A percentile compares a stretch with the other conserved stretches of the same genome.
Conservation (phyloP, 176 grass and related monocot genomes). For the Bromus sterilis region DNA sequence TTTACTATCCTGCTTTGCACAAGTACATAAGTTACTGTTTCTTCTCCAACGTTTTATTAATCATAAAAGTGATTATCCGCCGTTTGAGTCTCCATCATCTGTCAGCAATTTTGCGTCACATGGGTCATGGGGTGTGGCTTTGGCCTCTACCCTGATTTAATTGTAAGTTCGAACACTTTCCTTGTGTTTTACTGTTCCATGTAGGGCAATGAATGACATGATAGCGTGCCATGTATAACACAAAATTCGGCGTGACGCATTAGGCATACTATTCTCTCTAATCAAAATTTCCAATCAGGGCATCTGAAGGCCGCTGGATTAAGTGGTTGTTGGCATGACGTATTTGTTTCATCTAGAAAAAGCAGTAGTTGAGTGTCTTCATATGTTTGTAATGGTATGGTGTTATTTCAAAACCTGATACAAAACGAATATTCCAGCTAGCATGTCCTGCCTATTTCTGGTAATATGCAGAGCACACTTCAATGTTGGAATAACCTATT, state of each 20-base stretch:
- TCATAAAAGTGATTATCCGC: neutral
- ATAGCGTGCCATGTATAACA: neutral
- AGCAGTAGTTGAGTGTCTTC: neutral
- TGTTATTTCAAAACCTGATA: neutral
- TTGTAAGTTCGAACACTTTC: neutral
- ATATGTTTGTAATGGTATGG: neutral
- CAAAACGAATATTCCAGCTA: neutral
- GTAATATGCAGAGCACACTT: neutral
- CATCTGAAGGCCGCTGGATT: neutral
- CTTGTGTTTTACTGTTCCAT: neutral
- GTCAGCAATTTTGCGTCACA: neutral
- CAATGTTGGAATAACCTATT: neutral
- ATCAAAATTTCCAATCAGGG: neutral
- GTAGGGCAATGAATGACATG: neutral
- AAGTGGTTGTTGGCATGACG: neutral
- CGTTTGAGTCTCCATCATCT: neutral
- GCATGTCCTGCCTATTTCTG: neutral
- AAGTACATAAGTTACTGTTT: neutral
- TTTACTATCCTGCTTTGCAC: neutral
- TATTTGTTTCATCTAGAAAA: neutral
- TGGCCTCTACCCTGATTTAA: neutral
- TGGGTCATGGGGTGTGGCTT: neutral
- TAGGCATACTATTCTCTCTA: neutral
- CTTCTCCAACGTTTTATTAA: neutral
- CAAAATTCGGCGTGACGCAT: neutral